phyloP scores from a whole-genome alignment of 805 yeast genomes.

The Suhomyces tanzawaensis region DNA sequence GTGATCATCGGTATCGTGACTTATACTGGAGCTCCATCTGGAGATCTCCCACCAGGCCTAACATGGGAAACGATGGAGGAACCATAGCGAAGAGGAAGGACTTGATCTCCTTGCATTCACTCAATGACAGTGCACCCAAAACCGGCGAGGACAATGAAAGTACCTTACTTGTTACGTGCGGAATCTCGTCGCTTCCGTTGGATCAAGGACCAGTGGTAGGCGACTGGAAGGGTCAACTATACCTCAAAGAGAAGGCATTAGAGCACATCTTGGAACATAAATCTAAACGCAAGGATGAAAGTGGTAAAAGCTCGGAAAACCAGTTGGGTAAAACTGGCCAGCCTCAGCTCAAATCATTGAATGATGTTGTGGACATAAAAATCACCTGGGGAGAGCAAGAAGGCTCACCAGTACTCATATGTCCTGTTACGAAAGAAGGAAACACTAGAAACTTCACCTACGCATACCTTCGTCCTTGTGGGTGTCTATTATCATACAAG shows the following conservation, averaged over 20 bases:
- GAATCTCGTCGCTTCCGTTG: constrained; percentile 43
- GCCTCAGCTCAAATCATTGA: constrained; percentile 22
- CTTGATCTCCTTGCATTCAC: constrained; percentile 31
- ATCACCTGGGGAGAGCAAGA: constrained; percentile 18
- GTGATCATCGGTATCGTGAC: too few relatives aligned
- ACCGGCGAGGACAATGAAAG: constrained; percentile 17
- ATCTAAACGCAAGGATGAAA: not conserved
- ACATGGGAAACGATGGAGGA: constrained; percentile 64
- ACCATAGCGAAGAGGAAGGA: constrained; percentile 60
- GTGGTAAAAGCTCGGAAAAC: not conserved
- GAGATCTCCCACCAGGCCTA: too few relatives aligned
- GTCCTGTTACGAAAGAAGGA: constrained; percentile 31
- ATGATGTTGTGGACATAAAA: constrained; percentile 26
- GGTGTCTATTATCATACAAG: constrained; percentile 34
- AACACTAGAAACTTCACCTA: constrained; percentile 16
- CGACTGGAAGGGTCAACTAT: constrained; percentile 66
- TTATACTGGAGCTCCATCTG: too few relatives aligned
- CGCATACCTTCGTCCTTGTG: constrained; percentile 36
- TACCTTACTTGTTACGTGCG: constrained; percentile 47
- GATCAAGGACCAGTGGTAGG: constrained; percentile 52
- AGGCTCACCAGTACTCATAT: constrained; percentile 17
- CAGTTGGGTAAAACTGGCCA: not conserved
- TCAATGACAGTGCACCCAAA: constrained; percentile 9
- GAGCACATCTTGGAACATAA: constrained; percentile 45
- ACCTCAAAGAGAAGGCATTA: constrained; percentile 60